Conservation (phyloP, 768 basidiomycete genomes). For the Rhizopogon vesiculosus region DNA sequence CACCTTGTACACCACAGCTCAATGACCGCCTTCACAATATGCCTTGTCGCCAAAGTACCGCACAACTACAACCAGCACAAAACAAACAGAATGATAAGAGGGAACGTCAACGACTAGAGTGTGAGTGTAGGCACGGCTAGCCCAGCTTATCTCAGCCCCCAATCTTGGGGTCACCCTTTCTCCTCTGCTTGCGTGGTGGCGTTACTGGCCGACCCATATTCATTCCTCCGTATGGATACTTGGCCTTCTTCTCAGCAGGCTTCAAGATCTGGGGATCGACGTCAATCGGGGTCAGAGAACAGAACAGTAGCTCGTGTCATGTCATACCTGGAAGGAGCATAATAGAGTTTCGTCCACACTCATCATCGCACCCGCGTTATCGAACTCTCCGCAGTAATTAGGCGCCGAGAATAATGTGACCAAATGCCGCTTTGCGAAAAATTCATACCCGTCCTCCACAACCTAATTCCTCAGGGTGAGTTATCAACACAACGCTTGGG, state of each 20-base stretch:
- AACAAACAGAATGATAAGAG: slow-evolving; percentile 20
- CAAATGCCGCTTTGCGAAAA: slow-evolving; percentile 95
- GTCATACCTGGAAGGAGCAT: slow-evolving; percentile 92
- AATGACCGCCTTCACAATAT: not conserved
- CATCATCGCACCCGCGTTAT: slow-evolving; percentile 99
- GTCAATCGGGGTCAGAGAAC: not conserved
- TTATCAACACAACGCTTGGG: slow-evolving; percentile 4
- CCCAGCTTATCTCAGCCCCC: slow-evolving; percentile 28
- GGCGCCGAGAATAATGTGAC: slow-evolving; percentile 98
- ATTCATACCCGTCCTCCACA: slow-evolving; percentile 98
- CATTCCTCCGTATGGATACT: slow-evolving; percentile 85
- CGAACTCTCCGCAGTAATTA: slow-evolving; percentile 94
- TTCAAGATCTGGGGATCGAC: slow-evolving; percentile 74
- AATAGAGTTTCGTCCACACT: slow-evolving; percentile 95
- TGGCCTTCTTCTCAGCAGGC: slow-evolving; percentile 98
- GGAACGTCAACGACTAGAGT: slow-evolving; percentile 25
- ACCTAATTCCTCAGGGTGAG: slow-evolving; percentile 46
- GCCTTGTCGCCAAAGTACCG: slow-evolving; percentile 1
- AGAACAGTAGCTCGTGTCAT: slow-evolving; percentile 12
- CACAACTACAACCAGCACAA: slow-evolving; percentile 6
- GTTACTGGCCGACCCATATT: slow-evolving; percentile 88
- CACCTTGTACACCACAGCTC: slow-evolving; percentile 1
- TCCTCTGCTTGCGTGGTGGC: slow-evolving; percentile 96
- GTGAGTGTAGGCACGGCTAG: slow-evolving; percentile 21
- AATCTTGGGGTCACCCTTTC: slow-evolving; percentile 78